A percentile compares a stretch with the other conserved stretches of the same genome.
Evolutionary conservation across 2,329 filamentous ascomycete genomes (phyloP).

Genomic region (Cryphonectria naterciae): DNA sequence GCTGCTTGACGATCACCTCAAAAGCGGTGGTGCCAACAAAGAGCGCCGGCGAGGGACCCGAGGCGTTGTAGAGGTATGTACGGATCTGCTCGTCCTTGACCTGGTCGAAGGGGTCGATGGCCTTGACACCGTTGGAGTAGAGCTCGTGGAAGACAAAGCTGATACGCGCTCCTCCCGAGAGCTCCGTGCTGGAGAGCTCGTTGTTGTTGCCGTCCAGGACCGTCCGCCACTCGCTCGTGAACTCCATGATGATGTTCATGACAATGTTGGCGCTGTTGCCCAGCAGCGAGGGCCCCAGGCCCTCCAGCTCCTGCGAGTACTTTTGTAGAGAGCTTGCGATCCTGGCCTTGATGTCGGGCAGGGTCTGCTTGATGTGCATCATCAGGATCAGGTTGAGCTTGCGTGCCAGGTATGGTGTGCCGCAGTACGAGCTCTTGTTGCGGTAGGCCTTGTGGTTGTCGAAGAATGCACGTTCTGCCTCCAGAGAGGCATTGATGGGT

Average conservation of each 20-base stretch:
- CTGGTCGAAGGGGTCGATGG: constrained; percentile 94
- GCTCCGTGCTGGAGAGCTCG: constrained; percentile 89
- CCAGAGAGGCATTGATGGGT: constrained; percentile 85
- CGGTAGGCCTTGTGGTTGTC: constrained; percentile 98
- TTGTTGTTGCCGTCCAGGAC: constrained; percentile 96
- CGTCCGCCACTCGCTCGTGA: constrained; percentile 95
- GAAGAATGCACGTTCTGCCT: constrained; percentile 96
- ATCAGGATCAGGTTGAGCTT: constrained; percentile 98
- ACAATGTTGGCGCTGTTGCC: constrained; percentile 97
- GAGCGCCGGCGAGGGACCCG: constrained; percentile 93
- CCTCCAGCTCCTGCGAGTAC: constrained; percentile 79
- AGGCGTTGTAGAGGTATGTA: constrained; percentile 97
- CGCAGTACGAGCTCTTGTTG: constrained; percentile 98
- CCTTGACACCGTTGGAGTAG: constrained; percentile 96
- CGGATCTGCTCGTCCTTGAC: constrained; percentile 98
- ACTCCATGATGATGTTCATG: constrained; percentile 98
- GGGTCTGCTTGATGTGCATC: constrained; percentile 99
- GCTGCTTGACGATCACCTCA: constrained; percentile 96
- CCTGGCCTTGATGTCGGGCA: constrained; percentile 96
- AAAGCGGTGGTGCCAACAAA: constrained; percentile 99
- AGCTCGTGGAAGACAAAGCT: constrained; percentile 99
- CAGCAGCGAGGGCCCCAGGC: constrained; percentile 89
- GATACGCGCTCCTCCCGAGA: constrained; percentile 96
- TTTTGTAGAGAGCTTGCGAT: constrained; percentile 94
- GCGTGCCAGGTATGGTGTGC: constrained; percentile 92